Evolutionary conservation across 1,284 basidiomycete genomes (phyloP), one percentile per base, ranked within the genome.

Genomic region (Mycena sp.): DNA sequence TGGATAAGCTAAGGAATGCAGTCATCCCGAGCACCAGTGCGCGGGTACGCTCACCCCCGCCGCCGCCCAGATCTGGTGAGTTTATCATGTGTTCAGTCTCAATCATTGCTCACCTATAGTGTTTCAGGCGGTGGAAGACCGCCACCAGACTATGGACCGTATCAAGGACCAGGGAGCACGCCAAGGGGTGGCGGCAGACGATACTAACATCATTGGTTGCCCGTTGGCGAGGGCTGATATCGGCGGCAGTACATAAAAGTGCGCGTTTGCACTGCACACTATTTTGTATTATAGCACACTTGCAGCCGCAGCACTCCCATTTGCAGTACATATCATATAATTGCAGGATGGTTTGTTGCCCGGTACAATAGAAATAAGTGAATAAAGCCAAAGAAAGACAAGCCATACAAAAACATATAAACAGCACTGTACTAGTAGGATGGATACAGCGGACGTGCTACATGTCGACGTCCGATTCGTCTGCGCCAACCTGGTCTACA

Each of bases 1-100:
- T 96, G 85, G 89, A 89, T 65, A 73, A 94, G 23, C 88, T 94
- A 74, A 83, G 87, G 46, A 90, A 86, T 72, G 90, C 91, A 50
- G 86, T 90, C 21, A 91, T 94, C 57, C 91, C 92, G 5, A 89
- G 86, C 59, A 82, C 74, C 19, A 80, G 72, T 61, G 86, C 83
- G 19, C 85, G 87, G 26, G 82, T 84, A 16, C 80, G 83, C 25
- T 78, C 85, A 6, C 82, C 84, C 38, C 80, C 83, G 26, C 79
- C 83, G 29, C 62, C 65, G 9, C 56, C 61, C 16, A 23, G 56
- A 50, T 35, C 61, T 38, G 28, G 61, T 63, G 29, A 4, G 65
- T 58, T 58, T 29, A 32, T 23, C 10, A 40, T 40, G 29, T 17
- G 11, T 30, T 50, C 32, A 9, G 43, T 10, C 21, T 28, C 46